Percentiles rank a stretch among this genome's conserved stretches.
These are phyloP conservation scores for Pleoardoris graminearum DNA, from an alignment of 2,329 filamentous ascomycete species.

Conservation along the genomic window DNA sequence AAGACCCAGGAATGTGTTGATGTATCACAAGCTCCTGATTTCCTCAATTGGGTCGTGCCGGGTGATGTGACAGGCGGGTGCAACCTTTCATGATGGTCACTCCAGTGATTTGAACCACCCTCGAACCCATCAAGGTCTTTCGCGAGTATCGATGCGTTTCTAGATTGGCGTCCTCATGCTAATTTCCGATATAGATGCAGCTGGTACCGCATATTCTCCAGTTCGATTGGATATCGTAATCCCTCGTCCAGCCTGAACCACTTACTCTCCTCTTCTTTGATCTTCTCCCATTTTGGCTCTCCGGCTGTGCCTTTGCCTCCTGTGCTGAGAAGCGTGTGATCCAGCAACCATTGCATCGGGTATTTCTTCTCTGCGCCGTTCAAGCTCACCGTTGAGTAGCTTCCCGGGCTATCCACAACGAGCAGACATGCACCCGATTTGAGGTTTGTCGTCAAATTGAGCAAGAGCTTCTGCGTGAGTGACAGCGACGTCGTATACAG, in stretches of 20 bases:
- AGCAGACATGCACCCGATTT: constrained; percentile 69
- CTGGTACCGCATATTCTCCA: constrained; percentile 97
- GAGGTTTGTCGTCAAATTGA: constrained; percentile 65
- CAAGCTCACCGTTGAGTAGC: constrained; percentile 81
- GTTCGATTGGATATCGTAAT: constrained; percentile 76
- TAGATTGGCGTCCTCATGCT: background rate
- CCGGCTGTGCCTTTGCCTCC: constrained; percentile 15
- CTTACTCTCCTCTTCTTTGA: constrained; percentile 73
- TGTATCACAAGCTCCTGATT: background rate
- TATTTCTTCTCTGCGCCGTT: constrained; percentile 65
- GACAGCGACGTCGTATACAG: constrained; percentile 79
- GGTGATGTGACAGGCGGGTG: background rate
- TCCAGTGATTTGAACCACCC: background rate
- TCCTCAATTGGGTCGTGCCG: background rate
- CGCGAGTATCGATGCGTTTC: too few species aligned
- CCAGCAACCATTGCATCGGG: constrained; percentile 91
- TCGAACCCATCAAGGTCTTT: too few species aligned
- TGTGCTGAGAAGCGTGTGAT: constrained; percentile 70
- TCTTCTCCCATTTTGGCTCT: constrained; percentile 66
- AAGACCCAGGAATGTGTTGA: background rate
- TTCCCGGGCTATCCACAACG: constrained; percentile 90
- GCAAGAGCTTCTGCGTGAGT: constrained; percentile 75
- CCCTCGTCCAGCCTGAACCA: constrained; percentile 76
- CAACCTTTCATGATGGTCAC: background rate
- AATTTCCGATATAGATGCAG: constrained; percentile 71